Evolutionary conservation across 2,329 filamentous ascomycete species (phyloP).

Genomic region (Colletotrichum melonis): DNA sequence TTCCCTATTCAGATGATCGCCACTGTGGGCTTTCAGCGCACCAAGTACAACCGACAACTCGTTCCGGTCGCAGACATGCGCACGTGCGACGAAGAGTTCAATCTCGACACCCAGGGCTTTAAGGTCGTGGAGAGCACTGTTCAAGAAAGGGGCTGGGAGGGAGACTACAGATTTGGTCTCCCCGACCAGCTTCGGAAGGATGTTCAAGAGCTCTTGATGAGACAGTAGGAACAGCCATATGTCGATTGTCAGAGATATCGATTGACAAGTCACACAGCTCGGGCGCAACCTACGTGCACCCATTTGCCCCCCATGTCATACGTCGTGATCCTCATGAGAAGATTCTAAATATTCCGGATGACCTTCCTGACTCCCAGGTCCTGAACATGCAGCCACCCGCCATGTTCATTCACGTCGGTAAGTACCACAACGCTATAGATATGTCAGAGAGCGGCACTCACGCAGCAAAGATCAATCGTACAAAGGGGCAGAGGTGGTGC

Average conservation of each 20-base stretch:
- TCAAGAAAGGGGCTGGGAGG: slow-evolving; percentile 58
- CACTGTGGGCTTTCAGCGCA: neutral
- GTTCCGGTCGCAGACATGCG: neutral
- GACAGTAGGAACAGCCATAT: neutral
- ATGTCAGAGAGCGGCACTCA: neutral
- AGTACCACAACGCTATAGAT: neutral
- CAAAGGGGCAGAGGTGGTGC: neutral
- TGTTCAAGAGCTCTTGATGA: slow-evolving; percentile 4
- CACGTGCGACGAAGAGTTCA: slow-evolving; percentile 63
- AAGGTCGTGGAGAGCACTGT: slow-evolving; percentile 66
- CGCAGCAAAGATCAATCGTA: neutral
- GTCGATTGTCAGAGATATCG: rapidly evolving
- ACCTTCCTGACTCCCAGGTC: neutral
- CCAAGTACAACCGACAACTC: neutral
- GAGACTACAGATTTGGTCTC: slow-evolving; percentile 8
- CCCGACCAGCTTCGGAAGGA: slow-evolving; percentile 16
- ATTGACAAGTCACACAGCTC: neutral
- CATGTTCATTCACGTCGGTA: neutral
- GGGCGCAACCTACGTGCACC: neutral
- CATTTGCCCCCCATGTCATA: slow-evolving; percentile 1
- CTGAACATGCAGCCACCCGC: neutral
- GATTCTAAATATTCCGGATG: neutral
- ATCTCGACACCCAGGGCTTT: slow-evolving; percentile 63
- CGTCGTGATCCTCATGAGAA: neutral
- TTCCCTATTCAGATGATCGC: neutral